Percentiles rank a stretch among this genome's conserved stretches.
Conservation (phyloP, 1,284 basidiomycete genomes). For the Tylopilus sp. region DNA sequence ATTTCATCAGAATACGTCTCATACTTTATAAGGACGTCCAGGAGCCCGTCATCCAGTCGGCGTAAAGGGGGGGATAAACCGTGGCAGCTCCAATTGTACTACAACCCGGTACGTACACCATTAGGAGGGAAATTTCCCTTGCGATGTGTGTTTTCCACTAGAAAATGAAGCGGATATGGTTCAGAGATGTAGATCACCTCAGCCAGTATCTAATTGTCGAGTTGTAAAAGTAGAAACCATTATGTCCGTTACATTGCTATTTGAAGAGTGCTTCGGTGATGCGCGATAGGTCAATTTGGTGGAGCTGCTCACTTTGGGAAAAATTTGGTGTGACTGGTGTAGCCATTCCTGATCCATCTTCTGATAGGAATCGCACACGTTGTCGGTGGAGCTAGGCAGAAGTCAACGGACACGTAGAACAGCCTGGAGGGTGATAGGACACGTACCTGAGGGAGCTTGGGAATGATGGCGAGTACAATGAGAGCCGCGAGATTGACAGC, state of each 20-base stretch:
- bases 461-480: constrained; percentile 76
- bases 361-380: constrained; percentile 69
- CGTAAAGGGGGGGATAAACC: constrained; percentile 16
- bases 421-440: neutral
- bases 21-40: constrained; percentile 59
- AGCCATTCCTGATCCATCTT: constrained; percentile 55
- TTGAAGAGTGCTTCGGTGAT: constrained; percentile 39
- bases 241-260: constrained; percentile 18
- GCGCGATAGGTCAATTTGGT: constrained; percentile 21
- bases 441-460: constrained; percentile 88
- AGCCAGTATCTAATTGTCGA: constrained; percentile 20
- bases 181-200: constrained; percentile 12
- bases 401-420: constrained; percentile 17
- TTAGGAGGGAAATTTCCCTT: constrained; percentile 31
- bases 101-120: constrained; percentile 37
- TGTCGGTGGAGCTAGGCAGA: constrained; percentile 67
- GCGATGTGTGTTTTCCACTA: constrained; percentile 16
- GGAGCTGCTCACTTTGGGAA: constrained; percentile 32
- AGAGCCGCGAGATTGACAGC: constrained; percentile 87
- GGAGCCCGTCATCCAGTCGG: constrained; percentile 2
- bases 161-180: constrained; percentile 13
- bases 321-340: constrained; percentile 62
- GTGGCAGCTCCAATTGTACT: constrained; percentile 20
- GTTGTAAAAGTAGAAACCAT: constrained; percentile 9
- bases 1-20: constrained; percentile 57